Evolutionary conservation across 345 rosid genomes (phyloP).

Genomic region (Heritiera fomes): DNA sequence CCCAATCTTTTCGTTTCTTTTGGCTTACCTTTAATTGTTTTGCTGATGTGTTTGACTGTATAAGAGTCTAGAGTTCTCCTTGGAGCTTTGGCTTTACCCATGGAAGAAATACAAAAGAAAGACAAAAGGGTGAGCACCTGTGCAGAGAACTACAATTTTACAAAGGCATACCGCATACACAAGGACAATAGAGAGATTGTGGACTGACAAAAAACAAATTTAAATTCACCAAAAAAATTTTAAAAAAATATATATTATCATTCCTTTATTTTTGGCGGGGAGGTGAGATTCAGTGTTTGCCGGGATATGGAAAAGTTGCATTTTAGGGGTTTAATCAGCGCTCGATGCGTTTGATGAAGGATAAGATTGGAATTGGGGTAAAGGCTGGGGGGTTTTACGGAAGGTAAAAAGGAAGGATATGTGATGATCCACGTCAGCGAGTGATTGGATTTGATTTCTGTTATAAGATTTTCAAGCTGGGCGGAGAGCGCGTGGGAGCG

Average conservation of each 20-base stretch:
- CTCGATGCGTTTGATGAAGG: not conserved
- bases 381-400: not conserved
- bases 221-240: not conserved
- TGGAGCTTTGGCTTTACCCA: conserved; percentile 84
- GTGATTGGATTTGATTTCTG: not conserved
- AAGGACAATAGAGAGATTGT: conserved; percentile 32
- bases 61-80: conserved; percentile 71
- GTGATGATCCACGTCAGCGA: conserved; percentile 28
- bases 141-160: conserved; percentile 7
- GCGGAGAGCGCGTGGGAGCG: not conserved
- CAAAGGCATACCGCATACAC: conserved; percentile 37
- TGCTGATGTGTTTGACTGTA: conserved; percentile 74
- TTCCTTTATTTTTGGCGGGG: conserved; percentile 8
- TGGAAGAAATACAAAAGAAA: conserved; percentile 30
- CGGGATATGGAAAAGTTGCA: not conserved
- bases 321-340: not conserved
- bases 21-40: conserved; percentile 65
- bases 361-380: not conserved
- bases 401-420: not conserved
- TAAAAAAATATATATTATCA: not conserved
- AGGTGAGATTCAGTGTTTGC: conserved; percentile 1
- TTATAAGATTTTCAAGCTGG: not conserved
- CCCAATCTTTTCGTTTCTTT: not conserved
- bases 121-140: not conserved
- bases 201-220: conserved; percentile 6